These are phyloP conservation scores for Hypocreales sp. DNA, from an alignment of 2,329 filamentous ascomycete genomes.

Conservation along the genomic window DNA sequence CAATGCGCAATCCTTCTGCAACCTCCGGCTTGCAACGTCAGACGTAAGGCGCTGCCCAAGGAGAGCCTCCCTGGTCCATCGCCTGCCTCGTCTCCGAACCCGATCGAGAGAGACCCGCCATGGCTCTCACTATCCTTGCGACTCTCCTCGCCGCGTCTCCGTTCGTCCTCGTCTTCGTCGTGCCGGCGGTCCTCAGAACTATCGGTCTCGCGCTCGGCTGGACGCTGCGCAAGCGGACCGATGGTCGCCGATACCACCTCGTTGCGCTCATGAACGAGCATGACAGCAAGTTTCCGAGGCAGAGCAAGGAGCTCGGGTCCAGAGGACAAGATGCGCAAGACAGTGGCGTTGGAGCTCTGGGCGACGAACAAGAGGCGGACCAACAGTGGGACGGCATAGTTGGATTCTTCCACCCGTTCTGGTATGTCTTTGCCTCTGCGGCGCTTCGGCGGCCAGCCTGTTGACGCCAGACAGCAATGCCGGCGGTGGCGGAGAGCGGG, in stretches of 20 bases:
- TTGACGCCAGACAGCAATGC: constrained; percentile 51
- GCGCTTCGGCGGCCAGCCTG: no score
- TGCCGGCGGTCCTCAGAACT: constrained; percentile 9
- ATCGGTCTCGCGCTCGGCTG: constrained; percentile 37
- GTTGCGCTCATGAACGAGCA: constrained; percentile 33
- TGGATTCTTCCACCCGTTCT: constrained; percentile 97
- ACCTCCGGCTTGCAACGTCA: no score
- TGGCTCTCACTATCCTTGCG: constrained; percentile 11
- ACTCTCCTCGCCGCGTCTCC: constrained; percentile 7
- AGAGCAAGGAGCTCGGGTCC: constrained; percentile 31
- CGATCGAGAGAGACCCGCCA: no score
- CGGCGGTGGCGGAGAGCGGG: constrained; percentile 86
- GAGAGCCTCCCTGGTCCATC: no score
- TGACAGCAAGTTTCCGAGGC: constrained; percentile 20
- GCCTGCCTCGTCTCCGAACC: no score
- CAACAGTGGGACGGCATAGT: constrained; percentile 70
- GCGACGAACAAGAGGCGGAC: constrained; percentile 37
- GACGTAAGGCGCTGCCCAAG: no score
- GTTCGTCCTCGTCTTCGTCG: constrained; percentile 9
- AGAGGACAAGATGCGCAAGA: constrained; percentile 31
- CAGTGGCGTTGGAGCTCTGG: no score
- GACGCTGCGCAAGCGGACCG: constrained; percentile 46
- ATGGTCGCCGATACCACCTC: constrained; percentile 43
- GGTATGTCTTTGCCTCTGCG: constrained; percentile 41
- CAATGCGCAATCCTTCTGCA: no score